Conservation (phyloP, 2,329 filamentous ascomycete species). For the Exophiala alcalophila region DNA sequence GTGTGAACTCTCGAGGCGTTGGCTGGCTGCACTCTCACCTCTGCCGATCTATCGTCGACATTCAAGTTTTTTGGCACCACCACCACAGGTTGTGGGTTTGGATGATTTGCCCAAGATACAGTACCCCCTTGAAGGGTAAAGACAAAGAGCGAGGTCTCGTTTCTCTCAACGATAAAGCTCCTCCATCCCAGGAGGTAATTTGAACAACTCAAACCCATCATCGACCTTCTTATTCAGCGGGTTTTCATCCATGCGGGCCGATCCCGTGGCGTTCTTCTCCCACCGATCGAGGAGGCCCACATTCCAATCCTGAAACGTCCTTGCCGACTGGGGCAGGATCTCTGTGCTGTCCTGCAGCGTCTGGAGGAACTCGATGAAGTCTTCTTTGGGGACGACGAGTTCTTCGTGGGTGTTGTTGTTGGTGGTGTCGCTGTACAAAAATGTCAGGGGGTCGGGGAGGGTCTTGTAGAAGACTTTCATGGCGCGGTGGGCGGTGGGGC, state of each 20-base stretch:
- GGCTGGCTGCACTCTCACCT: too few relatives aligned
- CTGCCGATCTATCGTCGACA: too few relatives aligned
- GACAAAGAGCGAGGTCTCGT: too few relatives aligned
- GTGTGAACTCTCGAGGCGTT: too few relatives aligned
- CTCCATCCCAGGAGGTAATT: slow-evolving; percentile 22
- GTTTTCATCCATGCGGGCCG: slow-evolving; percentile 28
- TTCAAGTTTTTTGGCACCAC: too few relatives aligned
- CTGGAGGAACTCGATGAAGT: slow-evolving; percentile 24
- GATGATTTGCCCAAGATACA: too few relatives aligned
- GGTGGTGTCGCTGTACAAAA: slow-evolving; percentile 38
- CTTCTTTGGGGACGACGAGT: slow-evolving; percentile 38
- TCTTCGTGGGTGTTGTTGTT: slow-evolving; percentile 49
- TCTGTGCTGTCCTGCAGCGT: slow-evolving; percentile 44
- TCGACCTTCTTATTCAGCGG: slow-evolving; percentile 28
- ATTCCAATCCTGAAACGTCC: slow-evolving; percentile 54
- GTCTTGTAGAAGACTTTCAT: slow-evolving; percentile 57
- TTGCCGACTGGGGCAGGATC: slow-evolving; percentile 50
- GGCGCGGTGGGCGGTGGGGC: slow-evolving; percentile 44
- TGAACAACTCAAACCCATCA: slow-evolving; percentile 24
- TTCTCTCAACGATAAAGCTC: slow-evolving; percentile 22
- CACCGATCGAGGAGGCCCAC: slow-evolving; percentile 54
- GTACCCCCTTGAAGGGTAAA: too few relatives aligned
- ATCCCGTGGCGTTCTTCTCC: slow-evolving; percentile 27
- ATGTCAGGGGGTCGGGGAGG: slow-evolving; percentile 34
- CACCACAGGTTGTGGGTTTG: too few relatives aligned